These are phyloP conservation scores for Phlebopus sp. DNA, from an alignment of 1,284 basidiomycete species.

Conservation along the genomic window DNA sequence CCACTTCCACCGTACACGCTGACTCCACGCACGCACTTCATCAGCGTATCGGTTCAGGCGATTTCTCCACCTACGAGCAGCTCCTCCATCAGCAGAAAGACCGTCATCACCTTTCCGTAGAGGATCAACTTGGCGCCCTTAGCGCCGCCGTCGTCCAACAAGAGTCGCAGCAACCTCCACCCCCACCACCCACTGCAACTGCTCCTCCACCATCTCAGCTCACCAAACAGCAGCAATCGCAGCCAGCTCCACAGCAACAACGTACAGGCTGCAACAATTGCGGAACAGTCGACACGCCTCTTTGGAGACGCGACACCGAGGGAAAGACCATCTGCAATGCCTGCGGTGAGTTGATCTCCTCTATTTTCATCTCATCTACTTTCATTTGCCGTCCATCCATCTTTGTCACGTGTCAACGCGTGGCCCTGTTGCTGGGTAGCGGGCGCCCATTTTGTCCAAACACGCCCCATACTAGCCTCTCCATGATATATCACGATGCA, in stretches of 20 bases:
- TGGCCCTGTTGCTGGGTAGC: slow-evolving; percentile 26
- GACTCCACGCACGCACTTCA: slow-evolving; percentile 27
- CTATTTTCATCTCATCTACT: slow-evolving; percentile 30
- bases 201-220: slow-evolving; percentile 21
- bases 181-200: slow-evolving; percentile 17
- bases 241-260: slow-evolving; percentile 27
- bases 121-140: slow-evolving; percentile 14
- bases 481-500: slow-evolving; percentile 34
- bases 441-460: slow-evolving; percentile 32
- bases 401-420: slow-evolving; percentile 30
- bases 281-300: slow-evolving; percentile 70
- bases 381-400: slow-evolving; percentile 27
- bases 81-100: slow-evolving; percentile 29
- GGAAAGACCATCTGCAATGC: slow-evolving; percentile 84
- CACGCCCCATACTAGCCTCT: slow-evolving; percentile 27
- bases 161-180: slow-evolving; percentile 12
- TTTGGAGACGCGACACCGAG: slow-evolving; percentile 78
- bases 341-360: slow-evolving; percentile 64
- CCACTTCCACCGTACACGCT: slow-evolving; percentile 31
- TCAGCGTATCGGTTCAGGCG: slow-evolving; percentile 26
- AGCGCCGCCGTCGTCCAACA: slow-evolving; percentile 17
- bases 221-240: slow-evolving; percentile 22
- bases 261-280: slow-evolving; percentile 63
- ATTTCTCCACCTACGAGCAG: slow-evolving; percentile 31
- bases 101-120: slow-evolving; percentile 17